Base-by-base conservation (phyloP, 1,139 yeast species). In the Blastobotrys indianensis region DNA sequence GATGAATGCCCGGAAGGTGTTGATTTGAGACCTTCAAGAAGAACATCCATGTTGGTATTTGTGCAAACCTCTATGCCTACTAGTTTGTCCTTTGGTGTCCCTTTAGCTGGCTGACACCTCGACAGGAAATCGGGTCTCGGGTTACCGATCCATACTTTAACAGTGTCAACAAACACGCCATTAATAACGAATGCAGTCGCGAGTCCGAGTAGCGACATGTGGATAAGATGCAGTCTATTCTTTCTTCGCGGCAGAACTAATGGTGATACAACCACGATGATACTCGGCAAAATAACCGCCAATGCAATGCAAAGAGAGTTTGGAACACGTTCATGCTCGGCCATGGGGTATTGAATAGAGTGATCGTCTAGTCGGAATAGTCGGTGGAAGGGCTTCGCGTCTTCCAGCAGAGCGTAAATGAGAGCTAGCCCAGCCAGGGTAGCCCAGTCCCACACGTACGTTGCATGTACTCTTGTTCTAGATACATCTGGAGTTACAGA, bases 1-100 rank as follows among this genome's bases (percentile, higher is more conserved):
- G 87, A 77, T 1, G 90, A 75, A 60, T 85, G 95, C 9, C 94
- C 95, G 1, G 88, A 80, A 0, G 95, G 95, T 0, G 90, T 81
- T 6, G 88, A 79, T 58, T 85, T 76, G 69, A 82, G 74, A 0
- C 94, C 95, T 57, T 85, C 95, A 31, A 64, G 53, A 17, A 83
- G 60, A 16, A 66, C 55, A 1, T 46, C 52, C 33, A 45, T 38
- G 43, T 71, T 61, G 2, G 64, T 58, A 25, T 68, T 69, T 0
- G 80, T 74, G 58, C 84, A 79, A 10, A 79, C 74, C n/a, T 69
- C 75, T 13, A 64, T 55, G 1, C 85, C 81, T 29, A 66, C 74
- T 42, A 77, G 73, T 33, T 61, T 57, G 41, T 68, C 64, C 11
- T 51, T 44, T 2, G 70, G 66, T 2, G 71, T 61, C 13, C 61